Percentiles rank a stretch among this genome's conserved stretches.
Evolutionary conservation across 2,329 filamentous ascomycete species (phyloP).

Genomic region (Penicillium glabrum): DNA sequence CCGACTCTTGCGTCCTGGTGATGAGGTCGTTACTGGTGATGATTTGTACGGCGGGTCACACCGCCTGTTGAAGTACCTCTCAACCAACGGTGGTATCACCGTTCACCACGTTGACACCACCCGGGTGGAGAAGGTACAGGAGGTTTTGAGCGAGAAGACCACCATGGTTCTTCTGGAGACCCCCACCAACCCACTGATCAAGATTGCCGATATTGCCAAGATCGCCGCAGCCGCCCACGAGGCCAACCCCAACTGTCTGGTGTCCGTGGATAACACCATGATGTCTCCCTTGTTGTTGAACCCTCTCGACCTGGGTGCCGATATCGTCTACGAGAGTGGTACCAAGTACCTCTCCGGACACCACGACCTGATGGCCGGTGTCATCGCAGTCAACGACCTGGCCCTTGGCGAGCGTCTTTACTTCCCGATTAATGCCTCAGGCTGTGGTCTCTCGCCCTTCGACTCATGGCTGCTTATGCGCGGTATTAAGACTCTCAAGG

Average conservation of each 20-base stretch:
- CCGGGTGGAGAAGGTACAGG: slow-evolving; percentile 66
- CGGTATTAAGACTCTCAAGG: slow-evolving; percentile 92
- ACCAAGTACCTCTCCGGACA: slow-evolving; percentile 98
- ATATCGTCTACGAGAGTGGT: slow-evolving; percentile 95
- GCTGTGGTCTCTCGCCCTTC: slow-evolving; percentile 90
- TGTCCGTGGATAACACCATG: slow-evolving; percentile 98
- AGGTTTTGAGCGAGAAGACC: slow-evolving; percentile 74
- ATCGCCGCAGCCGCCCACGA: slow-evolving; percentile 77
- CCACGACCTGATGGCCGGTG: slow-evolving; percentile 98
- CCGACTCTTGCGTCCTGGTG: slow-evolving; percentile 81
- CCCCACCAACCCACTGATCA: slow-evolving; percentile 96
- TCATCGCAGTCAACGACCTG: slow-evolving; percentile 85
- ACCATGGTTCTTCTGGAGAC: slow-evolving; percentile 95
- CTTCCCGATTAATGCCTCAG: slow-evolving; percentile 96
- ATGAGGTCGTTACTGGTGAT: slow-evolving; percentile 96
- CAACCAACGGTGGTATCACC: slow-evolving; percentile 83
- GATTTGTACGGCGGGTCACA: slow-evolving; percentile 96
- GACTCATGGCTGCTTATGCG: slow-evolving; percentile 95
- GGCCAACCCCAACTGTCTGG: slow-evolving; percentile 73
- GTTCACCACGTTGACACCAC: slow-evolving; percentile 98
- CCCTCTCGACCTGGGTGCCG: slow-evolving; percentile 88
- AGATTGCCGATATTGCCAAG: slow-evolving; percentile 86
- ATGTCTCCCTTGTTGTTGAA: slow-evolving; percentile 92
- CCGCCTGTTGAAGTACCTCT: slow-evolving; percentile 86
- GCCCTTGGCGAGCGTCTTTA: slow-evolving; percentile 84